Evolutionary conservation across 371 early-diverging fungal species (phyloP), one percentile per base, ranked within the genome.

Genomic region (Circinella umbellata): DNA sequence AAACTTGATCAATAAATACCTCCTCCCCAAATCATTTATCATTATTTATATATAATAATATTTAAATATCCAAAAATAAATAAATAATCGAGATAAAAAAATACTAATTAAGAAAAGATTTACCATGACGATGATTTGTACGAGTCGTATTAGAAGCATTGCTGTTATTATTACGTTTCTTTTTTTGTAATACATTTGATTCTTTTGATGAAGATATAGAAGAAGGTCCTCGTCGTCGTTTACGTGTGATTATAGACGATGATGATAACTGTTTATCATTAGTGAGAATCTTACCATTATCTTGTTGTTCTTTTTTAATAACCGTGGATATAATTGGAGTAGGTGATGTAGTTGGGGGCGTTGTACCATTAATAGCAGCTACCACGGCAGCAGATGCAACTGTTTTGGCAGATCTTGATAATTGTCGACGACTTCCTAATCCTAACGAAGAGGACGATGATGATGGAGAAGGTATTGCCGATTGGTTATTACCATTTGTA

Each of bases 401-500:
- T 10, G 57, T 57, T 48, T 64, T 64, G 36, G 65, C 65, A 20
- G n/a, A 48, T 4, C 65, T 48, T 11, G 48, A 48, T 11, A 53
- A 53, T 53, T 64, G 65, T 38, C 17, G 48, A 34, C 65, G 65
- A 53, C 42, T 48, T 2, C 27, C 27, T 27, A 1, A 1, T 27
- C 27, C 27, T 27, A 2, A 27, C 27, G 27, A 27, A 27, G 27
- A 27, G 2, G 27, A 27, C 27, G 27, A 27, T 27, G 27, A 27
- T 27, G 27, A 27, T 4, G 54, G 20, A 64, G 57, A 51, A 51
- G 57, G 57, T 17, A 14, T 54, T 54, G 4, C n/a, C 0, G n/a
- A 27, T 27, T 27, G 27, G 0, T 42, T 42, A 42, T 42, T 42
- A 42, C 11, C 11, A 42, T 42, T 42, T 1, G 42, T 11, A 42